Conservation (phyloP, 139 green algal genomes). For the Picochlorum sp. region DNA sequence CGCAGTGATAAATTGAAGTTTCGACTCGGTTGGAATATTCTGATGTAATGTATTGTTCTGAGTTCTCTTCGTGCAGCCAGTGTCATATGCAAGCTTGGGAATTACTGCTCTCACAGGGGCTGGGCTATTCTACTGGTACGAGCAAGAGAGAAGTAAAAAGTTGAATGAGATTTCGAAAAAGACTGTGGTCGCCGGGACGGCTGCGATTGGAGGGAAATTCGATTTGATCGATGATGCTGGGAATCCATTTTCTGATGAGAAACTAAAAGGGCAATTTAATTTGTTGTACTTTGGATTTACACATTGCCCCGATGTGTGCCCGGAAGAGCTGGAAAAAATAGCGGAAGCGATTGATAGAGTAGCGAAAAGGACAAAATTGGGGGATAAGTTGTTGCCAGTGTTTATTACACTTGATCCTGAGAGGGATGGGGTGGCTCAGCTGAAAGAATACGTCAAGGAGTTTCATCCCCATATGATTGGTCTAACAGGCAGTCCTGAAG, state of each 20-base stretch:
- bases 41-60: no score
- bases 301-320: constrained; percentile 96
- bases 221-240: constrained; percentile 64
- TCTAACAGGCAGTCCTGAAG: constrained; percentile 73
- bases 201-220: constrained; percentile 86
- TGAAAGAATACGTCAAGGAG: constrained; percentile 79
- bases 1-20: no score
- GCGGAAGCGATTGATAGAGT: constrained; percentile 45
- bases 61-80: constrained; percentile 24
- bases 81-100: constrained; percentile 35
- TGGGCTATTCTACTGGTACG: constrained; percentile 30
- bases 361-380: constrained; percentile 23
- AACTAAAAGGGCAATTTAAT: constrained; percentile 76
- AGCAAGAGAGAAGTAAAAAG: constrained; percentile 19
- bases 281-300: constrained; percentile 99
- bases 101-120: constrained; percentile 35
- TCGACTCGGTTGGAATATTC: no score
- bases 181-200: constrained; percentile 49
- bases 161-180: constrained; percentile 6
- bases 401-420: constrained; percentile 96
- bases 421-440: constrained; percentile 58
- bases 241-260: constrained; percentile 63
- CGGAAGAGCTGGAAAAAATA: constrained; percentile 96
- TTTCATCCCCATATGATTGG: constrained; percentile 92
- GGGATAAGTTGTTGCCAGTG: constrained; percentile 57